Percentiles rank a stretch among this genome's conserved stretches.
These are phyloP conservation scores for Drechslera avenae DNA, from an alignment of 2,329 filamentous ascomycete genomes.

Conservation along the genomic window DNA sequence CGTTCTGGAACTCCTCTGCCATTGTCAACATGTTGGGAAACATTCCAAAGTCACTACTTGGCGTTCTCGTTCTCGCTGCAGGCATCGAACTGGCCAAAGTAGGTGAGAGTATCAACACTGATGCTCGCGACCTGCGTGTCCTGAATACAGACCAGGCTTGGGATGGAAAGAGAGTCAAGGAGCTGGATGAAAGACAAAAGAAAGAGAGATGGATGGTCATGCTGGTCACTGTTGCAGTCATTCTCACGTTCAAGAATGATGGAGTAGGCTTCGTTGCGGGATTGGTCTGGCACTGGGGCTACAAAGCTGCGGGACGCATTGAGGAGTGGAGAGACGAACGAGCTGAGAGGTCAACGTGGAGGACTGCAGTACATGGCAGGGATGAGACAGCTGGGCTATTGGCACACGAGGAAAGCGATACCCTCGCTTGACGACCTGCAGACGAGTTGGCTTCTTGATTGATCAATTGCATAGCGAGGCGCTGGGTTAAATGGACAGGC, in stretches of 20 bases:
- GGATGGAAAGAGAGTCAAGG: constrained; percentile 54
- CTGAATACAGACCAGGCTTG: constrained; percentile 35
- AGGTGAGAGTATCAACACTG: constrained; percentile 81
- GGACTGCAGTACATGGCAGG: constrained; percentile 21
- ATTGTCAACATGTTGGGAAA: constrained; percentile 71
- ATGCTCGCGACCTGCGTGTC: constrained; percentile 62
- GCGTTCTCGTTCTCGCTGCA: constrained; percentile 87
- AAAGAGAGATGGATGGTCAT: constrained; percentile 84
- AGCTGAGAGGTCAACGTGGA: constrained; percentile 31
- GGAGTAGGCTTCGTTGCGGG: constrained; percentile 85
- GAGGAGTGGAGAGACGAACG: constrained; percentile 31
- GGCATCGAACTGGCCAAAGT: constrained; percentile 87
- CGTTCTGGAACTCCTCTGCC: constrained; percentile 68
- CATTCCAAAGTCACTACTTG: constrained; percentile 79
- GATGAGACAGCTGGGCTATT: constrained; percentile 33
- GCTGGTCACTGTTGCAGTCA: constrained; percentile 81
- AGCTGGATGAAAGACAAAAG: constrained; percentile 69
- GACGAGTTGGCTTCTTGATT: background rate
- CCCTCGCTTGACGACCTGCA: constrained; percentile 2
- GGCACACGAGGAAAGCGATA: constrained; percentile 36
- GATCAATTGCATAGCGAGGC: too few relatives aligned
- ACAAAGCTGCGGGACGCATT: constrained; percentile 46
- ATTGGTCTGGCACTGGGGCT: constrained; percentile 76
- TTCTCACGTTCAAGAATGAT: constrained; percentile 88
- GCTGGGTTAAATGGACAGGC: too few relatives aligned